Evolutionary conservation across 2,329 filamentous ascomycete species (phyloP).

Genomic region (Cladophialophora bantiana): DNA sequence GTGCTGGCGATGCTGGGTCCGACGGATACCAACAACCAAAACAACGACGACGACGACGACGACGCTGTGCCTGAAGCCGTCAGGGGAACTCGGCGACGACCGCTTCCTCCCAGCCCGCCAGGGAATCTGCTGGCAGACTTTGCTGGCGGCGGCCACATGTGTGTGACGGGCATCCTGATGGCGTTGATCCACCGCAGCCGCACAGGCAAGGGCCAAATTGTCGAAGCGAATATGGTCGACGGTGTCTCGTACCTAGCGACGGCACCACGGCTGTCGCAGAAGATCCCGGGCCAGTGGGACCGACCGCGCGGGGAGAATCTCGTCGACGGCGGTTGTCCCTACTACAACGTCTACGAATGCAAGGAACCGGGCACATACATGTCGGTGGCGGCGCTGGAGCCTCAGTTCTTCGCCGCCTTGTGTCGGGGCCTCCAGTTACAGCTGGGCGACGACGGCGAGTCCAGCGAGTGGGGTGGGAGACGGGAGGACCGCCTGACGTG

Average conservation of each 20-base stretch:
- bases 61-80: too few relatives aligned
- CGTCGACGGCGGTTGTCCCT: slow-evolving; percentile 85
- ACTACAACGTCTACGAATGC: slow-evolving; percentile 88
- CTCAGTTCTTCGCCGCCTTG: slow-evolving; percentile 77
- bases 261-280: slow-evolving; percentile 73
- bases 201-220: slow-evolving; percentile 79
- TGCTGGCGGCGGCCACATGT: slow-evolving; percentile 81
- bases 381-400: slow-evolving; percentile 89
- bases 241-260: slow-evolving; percentile 79
- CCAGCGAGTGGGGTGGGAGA: slow-evolving; percentile 47
- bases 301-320: slow-evolving; percentile 74
- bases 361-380: slow-evolving; percentile 75
- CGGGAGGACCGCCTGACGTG: slow-evolving; percentile 70
- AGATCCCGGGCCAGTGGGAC: slow-evolving; percentile 66
- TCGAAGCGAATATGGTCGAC: slow-evolving; percentile 97
- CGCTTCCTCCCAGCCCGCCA: slow-evolving; percentile 73
- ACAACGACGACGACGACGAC: too few relatives aligned
- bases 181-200: slow-evolving; percentile 68
- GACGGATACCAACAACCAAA: slow-evolving; percentile 54
- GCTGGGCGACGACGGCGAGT: slow-evolving; percentile 51
- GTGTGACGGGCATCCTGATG: slow-evolving; percentile 81
- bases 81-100: too few relatives aligned
- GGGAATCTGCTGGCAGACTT: slow-evolving; percentile 91
- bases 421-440: slow-evolving; percentile 70
- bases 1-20: slow-evolving; percentile 76